Evolutionary conservation across 2,329 filamentous ascomycete species (phyloP).

Genomic region (Phialocephala subalpina): DNA sequence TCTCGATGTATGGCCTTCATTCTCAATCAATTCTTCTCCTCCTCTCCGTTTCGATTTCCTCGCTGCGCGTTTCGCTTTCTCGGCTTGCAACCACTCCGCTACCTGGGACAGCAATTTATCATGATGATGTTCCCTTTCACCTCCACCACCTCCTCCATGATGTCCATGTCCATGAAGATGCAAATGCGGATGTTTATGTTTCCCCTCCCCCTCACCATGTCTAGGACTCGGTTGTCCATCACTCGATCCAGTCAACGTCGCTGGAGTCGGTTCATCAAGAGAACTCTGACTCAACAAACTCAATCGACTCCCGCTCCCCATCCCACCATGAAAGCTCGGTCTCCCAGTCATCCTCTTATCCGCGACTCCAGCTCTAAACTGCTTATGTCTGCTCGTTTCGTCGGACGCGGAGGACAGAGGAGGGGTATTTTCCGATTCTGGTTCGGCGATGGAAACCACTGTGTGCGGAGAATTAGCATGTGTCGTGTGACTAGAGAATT

Average conservation of each 20-base stretch:
- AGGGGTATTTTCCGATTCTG: slow-evolving; percentile 28
- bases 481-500: slow-evolving; percentile 8
- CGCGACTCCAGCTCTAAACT: slow-evolving; percentile 36
- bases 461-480: slow-evolving; percentile 8
- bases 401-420: slow-evolving; percentile 13
- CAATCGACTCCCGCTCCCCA: slow-evolving; percentile 31
- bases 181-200: slow-evolving; percentile 30
- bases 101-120: slow-evolving; percentile 76
- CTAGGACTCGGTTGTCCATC: background rate
- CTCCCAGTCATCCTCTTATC: slow-evolving; percentile 39
- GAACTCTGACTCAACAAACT: slow-evolving; percentile 37
- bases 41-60: slow-evolving; percentile 56
- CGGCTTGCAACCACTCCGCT: slow-evolving; percentile 82
- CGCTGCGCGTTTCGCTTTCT: slow-evolving; percentile 72
- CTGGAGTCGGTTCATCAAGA: slow-evolving; percentile 35
- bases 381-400: slow-evolving; percentile 25
- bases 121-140: slow-evolving; percentile 44
- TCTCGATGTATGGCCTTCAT: slow-evolving; percentile 19
- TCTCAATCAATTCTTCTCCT: slow-evolving; percentile 24
- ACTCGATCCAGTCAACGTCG: slow-evolving; percentile 27
- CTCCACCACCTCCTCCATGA: slow-evolving; percentile 31
- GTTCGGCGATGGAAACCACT: slow-evolving; percentile 45
- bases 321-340: slow-evolving; percentile 26
- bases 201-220: slow-evolving; percentile 19
- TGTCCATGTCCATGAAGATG: slow-evolving; percentile 29